Conservation (phyloP, 2,329 filamentous ascomycete species). For the Pleoardoris graminearum region DNA sequence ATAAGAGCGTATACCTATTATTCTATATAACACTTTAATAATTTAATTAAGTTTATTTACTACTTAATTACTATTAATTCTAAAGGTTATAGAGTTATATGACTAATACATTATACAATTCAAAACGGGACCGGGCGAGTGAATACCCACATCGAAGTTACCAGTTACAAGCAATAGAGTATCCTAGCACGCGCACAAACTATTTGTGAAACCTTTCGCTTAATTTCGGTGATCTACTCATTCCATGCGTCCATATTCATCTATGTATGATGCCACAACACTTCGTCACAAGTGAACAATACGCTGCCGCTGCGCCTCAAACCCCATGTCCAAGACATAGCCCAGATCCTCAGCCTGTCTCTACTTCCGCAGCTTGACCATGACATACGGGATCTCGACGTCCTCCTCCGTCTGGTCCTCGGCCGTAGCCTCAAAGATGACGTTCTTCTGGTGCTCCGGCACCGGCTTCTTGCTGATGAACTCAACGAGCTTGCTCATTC, state of each 20-base stretch:
- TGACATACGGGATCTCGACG: constrained; percentile 95
- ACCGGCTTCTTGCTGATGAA: constrained; percentile 90
- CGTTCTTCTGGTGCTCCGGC: constrained; percentile 87
- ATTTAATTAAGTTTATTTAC: too few relatives aligned
- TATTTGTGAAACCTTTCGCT: background rate
- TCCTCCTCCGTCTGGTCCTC: constrained; percentile 90
- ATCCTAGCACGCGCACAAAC: too few relatives aligned
- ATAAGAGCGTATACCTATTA: too few relatives aligned
- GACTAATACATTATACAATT: too few relatives aligned
- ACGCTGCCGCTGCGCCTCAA: background rate
- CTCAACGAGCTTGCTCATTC: constrained; percentile 86
- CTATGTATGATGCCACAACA: constrained; percentile 19
- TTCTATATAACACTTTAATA: too few relatives aligned
- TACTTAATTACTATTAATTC: too few relatives aligned
- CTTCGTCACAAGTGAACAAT: background rate
- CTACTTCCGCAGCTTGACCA: constrained; percentile 70
- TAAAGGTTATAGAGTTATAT: too few relatives aligned
- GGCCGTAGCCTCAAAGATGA: constrained; percentile 92
- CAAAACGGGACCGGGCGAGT: too few relatives aligned
- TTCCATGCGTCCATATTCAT: constrained; percentile 16
- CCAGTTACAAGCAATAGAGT: too few relatives aligned
- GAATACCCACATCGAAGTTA: too few relatives aligned
- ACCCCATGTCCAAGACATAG: background rate
- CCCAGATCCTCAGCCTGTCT: background rate
- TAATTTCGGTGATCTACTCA: constrained; percentile 11